Conservation (phyloP, 176 grass and related monocot genomes). For the Avena sativa region DNA sequence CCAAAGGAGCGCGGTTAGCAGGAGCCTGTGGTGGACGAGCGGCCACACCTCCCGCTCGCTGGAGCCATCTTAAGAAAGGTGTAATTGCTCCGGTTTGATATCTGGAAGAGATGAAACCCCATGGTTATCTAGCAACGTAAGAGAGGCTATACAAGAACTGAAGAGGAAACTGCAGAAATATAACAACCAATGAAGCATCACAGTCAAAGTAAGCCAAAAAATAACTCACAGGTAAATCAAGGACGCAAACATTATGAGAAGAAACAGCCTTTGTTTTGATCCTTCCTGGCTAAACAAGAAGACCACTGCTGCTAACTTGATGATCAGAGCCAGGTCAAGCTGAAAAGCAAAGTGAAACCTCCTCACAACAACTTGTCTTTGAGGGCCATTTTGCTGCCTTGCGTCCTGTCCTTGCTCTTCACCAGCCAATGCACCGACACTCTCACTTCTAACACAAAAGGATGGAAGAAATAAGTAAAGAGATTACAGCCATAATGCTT, state of each 20-base stretch:
- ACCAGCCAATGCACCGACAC: slow-evolving; percentile 42
- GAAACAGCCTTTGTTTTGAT: slow-evolving; percentile 79
- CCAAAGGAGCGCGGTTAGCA: slow-evolving; percentile 57
- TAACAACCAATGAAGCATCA: neutral
- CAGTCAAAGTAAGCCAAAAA: neutral
- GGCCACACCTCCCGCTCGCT: slow-evolving; percentile 58
- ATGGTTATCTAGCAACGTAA: slow-evolving; percentile 34
- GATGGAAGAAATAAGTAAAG: slow-evolving; percentile 18
- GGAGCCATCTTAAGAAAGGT: slow-evolving; percentile 81
- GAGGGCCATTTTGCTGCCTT: slow-evolving; percentile 69
- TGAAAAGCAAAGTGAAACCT: slow-evolving; percentile 93
- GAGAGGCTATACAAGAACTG: neutral
- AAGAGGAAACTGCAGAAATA: slow-evolving; percentile 21
- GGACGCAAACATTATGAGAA: slow-evolving; percentile 80
- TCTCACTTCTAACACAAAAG: slow-evolving; percentile 65
- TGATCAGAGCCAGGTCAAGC: slow-evolving; percentile 78
- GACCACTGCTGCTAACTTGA: slow-evolving; percentile 91
- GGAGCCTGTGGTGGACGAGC: slow-evolving; percentile 63
- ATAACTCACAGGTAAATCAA: slow-evolving; percentile 84
- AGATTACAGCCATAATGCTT: slow-evolving; percentile 11
- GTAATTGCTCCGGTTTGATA: slow-evolving; percentile 87
- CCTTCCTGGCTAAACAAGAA: slow-evolving; percentile 92
- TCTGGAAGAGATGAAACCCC: slow-evolving; percentile 48
- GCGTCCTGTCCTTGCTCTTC: slow-evolving; percentile 67
- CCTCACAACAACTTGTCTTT: slow-evolving; percentile 91